phyloP scores from a whole-genome alignment of 2,329 filamentous ascomycete species.

The Alternaria ventricosa region DNA sequence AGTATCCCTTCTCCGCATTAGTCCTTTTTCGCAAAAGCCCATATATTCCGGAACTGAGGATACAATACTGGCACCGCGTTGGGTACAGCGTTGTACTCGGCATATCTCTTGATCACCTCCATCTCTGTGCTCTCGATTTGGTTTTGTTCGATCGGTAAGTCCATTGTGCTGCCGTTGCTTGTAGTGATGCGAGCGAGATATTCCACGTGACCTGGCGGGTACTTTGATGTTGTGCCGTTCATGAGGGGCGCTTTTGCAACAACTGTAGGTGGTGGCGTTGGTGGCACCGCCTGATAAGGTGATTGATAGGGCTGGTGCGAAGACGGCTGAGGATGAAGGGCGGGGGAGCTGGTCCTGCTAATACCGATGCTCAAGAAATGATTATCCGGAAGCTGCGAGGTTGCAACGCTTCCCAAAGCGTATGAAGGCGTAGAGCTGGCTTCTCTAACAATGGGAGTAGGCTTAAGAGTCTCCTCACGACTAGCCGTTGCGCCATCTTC shows the following conservation, averaged over 20 bases:
- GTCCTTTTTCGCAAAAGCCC: slow-evolving; percentile 13
- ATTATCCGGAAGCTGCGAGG: background rate
- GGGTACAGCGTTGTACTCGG: slow-evolving; percentile 9
- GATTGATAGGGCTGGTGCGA: background rate
- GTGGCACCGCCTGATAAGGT: background rate
- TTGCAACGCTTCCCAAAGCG: background rate
- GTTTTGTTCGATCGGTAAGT: slow-evolving; percentile 6
- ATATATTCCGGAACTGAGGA: slow-evolving; percentile 12
- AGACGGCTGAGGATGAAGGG: background rate
- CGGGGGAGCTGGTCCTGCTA: background rate
- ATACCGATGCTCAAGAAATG: background rate
- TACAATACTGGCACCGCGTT: slow-evolving; percentile 1
- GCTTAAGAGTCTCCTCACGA: background rate
- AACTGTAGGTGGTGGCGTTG: background rate
- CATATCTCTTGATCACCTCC: slow-evolving; percentile 12
- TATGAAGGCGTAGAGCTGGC: background rate
- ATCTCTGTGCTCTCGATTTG: slow-evolving; percentile 7
- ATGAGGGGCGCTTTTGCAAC: background rate
- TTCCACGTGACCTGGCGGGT: slow-evolving; percentile 4
- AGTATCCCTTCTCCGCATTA: background rate
- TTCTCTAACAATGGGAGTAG: background rate
- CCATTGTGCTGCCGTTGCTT: background rate
- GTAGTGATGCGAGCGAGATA: slow-evolving; percentile 11
- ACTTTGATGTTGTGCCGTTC: background rate
- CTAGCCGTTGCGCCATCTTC: background rate